phyloP scores from a whole-genome alignment of 768 basidiomycete species.

The Gloeophyllum trabeum region DNA sequence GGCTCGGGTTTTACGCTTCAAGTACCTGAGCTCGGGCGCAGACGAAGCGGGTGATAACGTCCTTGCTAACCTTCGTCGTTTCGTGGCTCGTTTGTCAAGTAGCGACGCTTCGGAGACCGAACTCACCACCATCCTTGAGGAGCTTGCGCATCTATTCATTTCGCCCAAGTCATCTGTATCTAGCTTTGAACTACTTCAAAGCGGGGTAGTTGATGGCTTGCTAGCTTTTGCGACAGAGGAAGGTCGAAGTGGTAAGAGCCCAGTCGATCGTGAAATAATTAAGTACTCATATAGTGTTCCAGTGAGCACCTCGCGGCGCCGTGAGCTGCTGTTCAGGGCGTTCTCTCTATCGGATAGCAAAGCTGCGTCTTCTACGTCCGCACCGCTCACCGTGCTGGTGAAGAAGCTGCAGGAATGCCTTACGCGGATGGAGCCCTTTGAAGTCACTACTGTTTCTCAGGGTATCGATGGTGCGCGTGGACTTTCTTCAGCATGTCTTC shows the following conservation, averaged over 20 bases:
- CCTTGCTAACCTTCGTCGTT: conserved; percentile 46
- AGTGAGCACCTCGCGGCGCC: conserved; percentile 60
- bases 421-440: conserved; percentile 91
- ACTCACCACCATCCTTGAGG: conserved; percentile 47
- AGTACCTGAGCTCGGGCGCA: conserved; percentile 52
- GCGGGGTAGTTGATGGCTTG: conserved; percentile 83
- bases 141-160: conserved; percentile 74
- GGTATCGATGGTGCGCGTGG: conserved; percentile 59
- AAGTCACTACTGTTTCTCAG: conserved; percentile 83
- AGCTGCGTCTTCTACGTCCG: conserved; percentile 31
- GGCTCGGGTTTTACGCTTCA: conserved; percentile 83
- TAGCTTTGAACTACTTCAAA: conserved; percentile 92
- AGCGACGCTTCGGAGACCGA: conserved; percentile 50
- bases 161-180: conserved; percentile 73
- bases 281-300: neutral
- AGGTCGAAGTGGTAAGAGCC: conserved; percentile 38
- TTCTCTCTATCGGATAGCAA: conserved; percentile 50
- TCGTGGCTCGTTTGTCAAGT: conserved; percentile 56
- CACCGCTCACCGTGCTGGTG: conserved; percentile 67
- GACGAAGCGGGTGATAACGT: conserved; percentile 48
- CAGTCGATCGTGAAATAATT: no score
- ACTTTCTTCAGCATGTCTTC: no score
- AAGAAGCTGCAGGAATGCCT: conserved; percentile 95
- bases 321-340: conserved; percentile 70
- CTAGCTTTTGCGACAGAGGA: conserved; percentile 72